Evolutionary conservation across 306 rosid species (phyloP), one percentile per base, ranked within the genome.

Genomic region (Vachellia collinsii): DNA sequence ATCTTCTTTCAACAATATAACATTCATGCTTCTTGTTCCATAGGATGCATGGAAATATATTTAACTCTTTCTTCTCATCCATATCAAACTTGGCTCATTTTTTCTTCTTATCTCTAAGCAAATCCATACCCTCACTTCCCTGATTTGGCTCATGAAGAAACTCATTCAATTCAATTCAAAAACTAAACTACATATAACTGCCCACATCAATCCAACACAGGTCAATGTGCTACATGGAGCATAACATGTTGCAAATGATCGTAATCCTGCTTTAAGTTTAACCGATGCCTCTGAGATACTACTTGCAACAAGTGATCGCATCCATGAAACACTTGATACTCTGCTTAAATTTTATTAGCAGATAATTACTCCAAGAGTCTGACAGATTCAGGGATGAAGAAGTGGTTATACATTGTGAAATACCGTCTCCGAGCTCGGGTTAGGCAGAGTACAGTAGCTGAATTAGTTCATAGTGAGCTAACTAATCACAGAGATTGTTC

Each of bases 341-440:
- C 10, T 66, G 17, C 39, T 39, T 8, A 17, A 38, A 39, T 66
- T 65, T 37, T 65, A 66, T 66, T 38, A 8, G 0, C 39, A 39
- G 17, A 46, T 61, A 47, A 25, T 20, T 8, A 71, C 22, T 44
- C 6, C 11, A 53, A 38, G 12, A 11, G 16, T 50, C 34, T 20
- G 43, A 3, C 7, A 19, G 44, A 23, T 3, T 1, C 51, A 5
- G 61, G 20, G 38, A 54, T 1, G 19, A 5, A 36, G 34, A 51
- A 51, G 36, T 36, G 50, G 67, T 74, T 54, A 36, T 56, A n/a
- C 78, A 74, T 20, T 74, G 10, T 14, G 51, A 53, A 74, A 13
- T 74, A 20, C 50, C 20, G 23, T n/a, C 38, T 54, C 67, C 17
- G 20, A 9, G 53, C 77, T 47, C 66, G 11, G 19, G 14, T 7